These are phyloP conservation scores for Macrocybe sp. DNA, from an alignment of 1,284 basidiomycete species.

Conservation along the genomic window DNA sequence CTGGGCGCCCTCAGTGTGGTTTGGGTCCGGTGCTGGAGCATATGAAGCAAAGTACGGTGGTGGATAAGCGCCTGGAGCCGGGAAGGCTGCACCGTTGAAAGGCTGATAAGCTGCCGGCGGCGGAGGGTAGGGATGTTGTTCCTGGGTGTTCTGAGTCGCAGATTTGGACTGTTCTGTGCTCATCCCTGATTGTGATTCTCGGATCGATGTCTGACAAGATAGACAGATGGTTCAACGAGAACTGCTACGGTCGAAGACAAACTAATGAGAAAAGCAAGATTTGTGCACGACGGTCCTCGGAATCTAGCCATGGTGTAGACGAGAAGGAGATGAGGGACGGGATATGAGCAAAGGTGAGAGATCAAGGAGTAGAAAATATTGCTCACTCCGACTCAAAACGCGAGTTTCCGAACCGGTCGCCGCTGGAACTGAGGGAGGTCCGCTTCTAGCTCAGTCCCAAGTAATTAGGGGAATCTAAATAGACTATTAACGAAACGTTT, in stretches of 20 bases:
- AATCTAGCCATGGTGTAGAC: constrained; percentile 4
- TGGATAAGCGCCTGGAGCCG: constrained; percentile 40
- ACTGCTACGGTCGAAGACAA: not conserved
- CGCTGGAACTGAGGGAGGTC: constrained; percentile 32
- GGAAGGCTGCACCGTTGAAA: constrained; percentile 38
- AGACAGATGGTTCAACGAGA: not conserved
- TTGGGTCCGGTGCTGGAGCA: constrained; percentile 26
- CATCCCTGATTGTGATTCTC: constrained; percentile 10
- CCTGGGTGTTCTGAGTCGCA: constrained; percentile 19
- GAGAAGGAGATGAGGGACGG: constrained; percentile 11
- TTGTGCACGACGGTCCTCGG: not conserved
- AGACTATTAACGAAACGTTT: constrained; percentile 24
- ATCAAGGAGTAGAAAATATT: constrained; percentile 18
- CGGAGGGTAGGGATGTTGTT: constrained; percentile 20
- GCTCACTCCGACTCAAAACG: constrained; percentile 40
- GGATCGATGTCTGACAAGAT: constrained; percentile 3
- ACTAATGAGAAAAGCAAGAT: not conserved
- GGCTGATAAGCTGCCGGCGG: constrained; percentile 36
- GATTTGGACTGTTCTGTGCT: constrained; percentile 29
- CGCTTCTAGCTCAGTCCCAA: constrained; percentile 11
- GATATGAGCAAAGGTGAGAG: not conserved
- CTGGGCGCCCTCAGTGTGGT: constrained; percentile 31
- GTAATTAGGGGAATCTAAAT: constrained; percentile 10
- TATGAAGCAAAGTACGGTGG: constrained; percentile 36
- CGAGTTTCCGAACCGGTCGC: constrained; percentile 30